Evolutionary conservation across 2,329 filamentous ascomycete genomes (phyloP).

Genomic region (Fusarium drepaniforme): DNA sequence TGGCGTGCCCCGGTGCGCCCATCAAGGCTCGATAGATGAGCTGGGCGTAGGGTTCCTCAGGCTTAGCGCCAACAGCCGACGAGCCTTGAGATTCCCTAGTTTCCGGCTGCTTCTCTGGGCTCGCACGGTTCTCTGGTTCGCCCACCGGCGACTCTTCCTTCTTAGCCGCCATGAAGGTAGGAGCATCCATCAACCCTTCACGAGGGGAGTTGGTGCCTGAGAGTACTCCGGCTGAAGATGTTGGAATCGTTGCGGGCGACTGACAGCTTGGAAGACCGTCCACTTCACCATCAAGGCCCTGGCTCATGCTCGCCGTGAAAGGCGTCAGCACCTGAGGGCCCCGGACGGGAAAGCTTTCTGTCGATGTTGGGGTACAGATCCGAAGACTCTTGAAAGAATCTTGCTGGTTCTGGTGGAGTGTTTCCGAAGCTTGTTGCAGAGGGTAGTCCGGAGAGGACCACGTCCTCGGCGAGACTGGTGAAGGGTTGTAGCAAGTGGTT

Average conservation of each 20-base stretch:
- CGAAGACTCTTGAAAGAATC: conserved; percentile 37
- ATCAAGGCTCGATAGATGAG: conserved; percentile 83
- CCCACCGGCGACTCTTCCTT: conserved; percentile 13
- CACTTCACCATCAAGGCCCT: conserved; percentile 32
- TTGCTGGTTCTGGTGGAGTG: conserved; percentile 35
- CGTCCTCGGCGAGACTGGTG: conserved; percentile 49
- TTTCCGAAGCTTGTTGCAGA: conserved; percentile 35
- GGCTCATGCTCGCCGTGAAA: conserved; percentile 27
- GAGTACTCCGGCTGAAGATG: conserved; percentile 26
- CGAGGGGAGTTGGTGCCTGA: conserved; percentile 38
- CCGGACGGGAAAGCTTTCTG: conserved; percentile 30
- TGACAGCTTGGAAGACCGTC: conserved; percentile 28
- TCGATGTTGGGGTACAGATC: conserved; percentile 44
- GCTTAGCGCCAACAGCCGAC: conserved; percentile 35
- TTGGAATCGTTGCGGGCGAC: conserved; percentile 22
- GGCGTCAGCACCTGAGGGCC: conserved; percentile 35
- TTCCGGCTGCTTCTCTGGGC: conserved; percentile 23
- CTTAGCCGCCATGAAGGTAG: conserved; percentile 26
- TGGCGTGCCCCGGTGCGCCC: conserved; percentile 72
- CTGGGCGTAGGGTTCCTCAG: conserved; percentile 80
- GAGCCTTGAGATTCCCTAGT: conserved; percentile 14
- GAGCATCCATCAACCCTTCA: conserved; percentile 29
- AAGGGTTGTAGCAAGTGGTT: conserved; percentile 43
- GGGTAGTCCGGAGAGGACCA: conserved; percentile 49
- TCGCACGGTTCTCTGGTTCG: conserved; percentile 14